Percentiles rank a stretch among this genome's conserved stretches.
Evolutionary conservation across 805 yeast genomes (phyloP).

Genomic region (Candida stauntonica): DNA sequence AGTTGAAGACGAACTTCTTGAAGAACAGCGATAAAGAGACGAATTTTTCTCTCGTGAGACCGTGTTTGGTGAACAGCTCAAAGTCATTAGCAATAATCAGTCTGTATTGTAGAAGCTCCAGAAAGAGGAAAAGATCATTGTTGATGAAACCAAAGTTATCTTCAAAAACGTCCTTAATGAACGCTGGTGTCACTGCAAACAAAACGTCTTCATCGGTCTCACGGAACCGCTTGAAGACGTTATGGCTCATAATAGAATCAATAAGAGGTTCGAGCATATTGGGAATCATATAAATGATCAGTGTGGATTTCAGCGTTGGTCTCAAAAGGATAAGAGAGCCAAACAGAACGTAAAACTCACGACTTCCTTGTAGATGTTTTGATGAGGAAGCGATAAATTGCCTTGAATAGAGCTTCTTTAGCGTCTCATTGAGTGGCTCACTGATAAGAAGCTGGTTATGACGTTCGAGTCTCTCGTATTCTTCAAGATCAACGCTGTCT

Average conservation of each 20-base stretch:
- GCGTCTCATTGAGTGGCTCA: constrained; percentile 9
- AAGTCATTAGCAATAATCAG: constrained; percentile 61
- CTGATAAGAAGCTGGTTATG: constrained; percentile 9
- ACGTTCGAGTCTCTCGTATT: neutral
- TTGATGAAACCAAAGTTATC: constrained; percentile 18
- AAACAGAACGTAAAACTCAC: constrained; percentile 24
- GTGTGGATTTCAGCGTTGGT: constrained; percentile 34
- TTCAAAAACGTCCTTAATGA: constrained; percentile 17
- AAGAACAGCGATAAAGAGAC: constrained; percentile 42
- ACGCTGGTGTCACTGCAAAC: neutral
- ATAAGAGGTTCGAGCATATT: constrained; percentile 33
- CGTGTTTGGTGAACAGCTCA: constrained; percentile 45
- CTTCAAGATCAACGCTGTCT: neutral
- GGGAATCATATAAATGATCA: constrained; percentile 41
- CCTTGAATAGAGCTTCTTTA: constrained; percentile 17
- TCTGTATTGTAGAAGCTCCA: constrained; percentile 65
- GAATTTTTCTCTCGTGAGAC: constrained; percentile 35
- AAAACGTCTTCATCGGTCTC: constrained; percentile 6
- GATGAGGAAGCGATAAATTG: constrained; percentile 27
- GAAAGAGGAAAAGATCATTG: constrained; percentile 41
- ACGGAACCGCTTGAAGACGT: constrained; percentile 3
- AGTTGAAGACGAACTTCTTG: constrained; percentile 44
- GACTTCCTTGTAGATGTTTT: constrained; percentile 16
- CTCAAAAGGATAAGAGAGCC: constrained; percentile 33
- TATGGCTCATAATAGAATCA: constrained; percentile 23